phyloP scores from a whole-genome alignment of 192 early-diverging fungal species.

The Gryganskiella cystojenkinii region DNA sequence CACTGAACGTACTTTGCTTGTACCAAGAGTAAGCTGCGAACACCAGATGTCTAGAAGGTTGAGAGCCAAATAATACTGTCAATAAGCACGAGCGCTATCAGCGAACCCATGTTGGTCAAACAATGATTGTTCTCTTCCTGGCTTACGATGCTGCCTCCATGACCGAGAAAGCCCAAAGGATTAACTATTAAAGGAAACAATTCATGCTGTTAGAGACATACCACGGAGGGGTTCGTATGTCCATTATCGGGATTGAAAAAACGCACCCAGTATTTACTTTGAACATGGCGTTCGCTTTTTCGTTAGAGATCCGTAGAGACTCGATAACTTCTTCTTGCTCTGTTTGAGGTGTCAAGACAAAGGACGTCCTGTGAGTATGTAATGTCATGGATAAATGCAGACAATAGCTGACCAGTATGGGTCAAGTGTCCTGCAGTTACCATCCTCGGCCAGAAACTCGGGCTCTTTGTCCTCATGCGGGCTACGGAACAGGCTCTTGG shows the following conservation, averaged over 20 bases:
- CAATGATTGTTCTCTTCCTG: too few species aligned
- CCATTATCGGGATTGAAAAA: background rate
- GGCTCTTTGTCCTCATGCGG: conserved; percentile 1
- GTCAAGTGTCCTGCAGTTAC: background rate
- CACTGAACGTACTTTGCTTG: background rate
- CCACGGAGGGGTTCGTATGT: background rate
- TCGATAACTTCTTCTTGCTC: conserved; percentile 46
- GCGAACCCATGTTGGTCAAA: too few species aligned
- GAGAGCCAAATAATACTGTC: too few species aligned
- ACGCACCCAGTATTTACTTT: conserved; percentile 30
- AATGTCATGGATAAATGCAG: too few species aligned
- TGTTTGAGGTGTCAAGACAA: background rate
- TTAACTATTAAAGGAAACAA: conserved; percentile 5
- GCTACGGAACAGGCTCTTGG: conserved; percentile 20
- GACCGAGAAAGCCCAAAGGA: conserved; percentile 27
- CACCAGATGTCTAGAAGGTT: conserved; percentile 18
- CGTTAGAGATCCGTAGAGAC: conserved; percentile 27
- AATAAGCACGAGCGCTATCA: too few species aligned
- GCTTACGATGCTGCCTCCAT: background rate
- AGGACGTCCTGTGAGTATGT: too few species aligned
- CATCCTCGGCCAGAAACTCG: conserved; percentile 39
- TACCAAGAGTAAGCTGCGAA: conserved; percentile 16
- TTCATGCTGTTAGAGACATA: too few species aligned
- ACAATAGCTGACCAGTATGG: too few species aligned
- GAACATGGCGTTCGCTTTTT: conserved; percentile 31